Evolutionary conservation across 164 flowering plant species (phyloP).

Genomic region (Stephania cephalantha): DNA sequence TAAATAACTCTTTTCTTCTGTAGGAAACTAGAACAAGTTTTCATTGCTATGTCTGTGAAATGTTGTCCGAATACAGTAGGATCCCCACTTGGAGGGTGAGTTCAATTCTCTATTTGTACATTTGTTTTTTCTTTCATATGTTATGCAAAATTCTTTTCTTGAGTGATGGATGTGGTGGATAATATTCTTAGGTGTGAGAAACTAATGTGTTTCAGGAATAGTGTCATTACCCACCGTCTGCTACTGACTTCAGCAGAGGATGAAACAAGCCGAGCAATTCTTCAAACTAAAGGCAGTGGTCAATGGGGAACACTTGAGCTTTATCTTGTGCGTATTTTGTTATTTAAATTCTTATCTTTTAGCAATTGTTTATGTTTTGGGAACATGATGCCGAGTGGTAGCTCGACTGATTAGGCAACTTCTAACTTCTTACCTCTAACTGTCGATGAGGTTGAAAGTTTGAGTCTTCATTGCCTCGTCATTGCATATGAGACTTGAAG

Average conservation of each 20-base stretch:
- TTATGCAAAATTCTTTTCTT: not conserved
- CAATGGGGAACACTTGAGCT: conserved; percentile 80
- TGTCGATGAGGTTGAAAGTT: too few species aligned
- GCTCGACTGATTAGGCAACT: too few species aligned
- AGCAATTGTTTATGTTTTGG: too few species aligned
- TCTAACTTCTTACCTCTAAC: too few species aligned
- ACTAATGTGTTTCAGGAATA: conserved; percentile 30
- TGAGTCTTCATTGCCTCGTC: too few species aligned
- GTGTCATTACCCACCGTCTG: conserved; percentile 34
- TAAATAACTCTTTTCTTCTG: conserved; percentile 5
- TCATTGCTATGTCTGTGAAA: conserved; percentile 58
- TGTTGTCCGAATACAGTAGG: conserved; percentile 51
- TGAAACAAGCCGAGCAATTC: conserved; percentile 28
- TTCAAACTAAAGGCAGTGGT: conserved; percentile 31
- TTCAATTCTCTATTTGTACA: not conserved
- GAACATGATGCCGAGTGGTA: too few species aligned
- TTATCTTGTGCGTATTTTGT: conserved; percentile 61
- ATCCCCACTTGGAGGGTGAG: conserved; percentile 39
- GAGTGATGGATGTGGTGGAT: not conserved
- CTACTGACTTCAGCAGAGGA: conserved; percentile 54
- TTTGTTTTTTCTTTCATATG: conserved; percentile 5
- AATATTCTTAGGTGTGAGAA: not conserved
- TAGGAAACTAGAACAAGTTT: conserved; percentile 82
- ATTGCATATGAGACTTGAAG: too few species aligned
- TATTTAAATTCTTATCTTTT: not conserved